A percentile compares a stretch with the other conserved stretches of the same genome.
These are phyloP conservation scores for Pisolithus albus DNA, from an alignment of 768 basidiomycete genomes.

Conservation along the genomic window DNA sequence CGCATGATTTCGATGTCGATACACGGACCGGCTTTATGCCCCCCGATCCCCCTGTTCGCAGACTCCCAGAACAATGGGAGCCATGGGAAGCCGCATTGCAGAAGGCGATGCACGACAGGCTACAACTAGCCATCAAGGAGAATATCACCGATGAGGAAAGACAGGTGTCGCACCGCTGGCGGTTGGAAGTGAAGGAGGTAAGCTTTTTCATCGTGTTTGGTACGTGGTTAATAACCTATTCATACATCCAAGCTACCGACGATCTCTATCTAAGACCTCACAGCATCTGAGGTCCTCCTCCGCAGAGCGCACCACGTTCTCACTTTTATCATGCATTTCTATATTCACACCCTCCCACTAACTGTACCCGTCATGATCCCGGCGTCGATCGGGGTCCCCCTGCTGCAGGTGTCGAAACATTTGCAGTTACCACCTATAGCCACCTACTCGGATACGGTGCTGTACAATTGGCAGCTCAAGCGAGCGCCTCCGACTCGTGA, in stretches of 20 bases:
- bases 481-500: slow-evolving; percentile 25
- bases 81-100: slow-evolving; percentile 65
- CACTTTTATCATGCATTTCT: slow-evolving; percentile 69
- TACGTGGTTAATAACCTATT: not conserved
- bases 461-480: slow-evolving; percentile 70
- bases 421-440: slow-evolving; percentile 82
- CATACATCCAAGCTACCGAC: slow-evolving; percentile 41
- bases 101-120: slow-evolving; percentile 36
- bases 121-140: slow-evolving; percentile 52
- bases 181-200: slow-evolving; percentile 45
- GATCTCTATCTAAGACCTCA: slow-evolving; percentile 40
- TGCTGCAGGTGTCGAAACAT: slow-evolving; percentile 59
- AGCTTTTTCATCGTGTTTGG: slow-evolving; percentile 11
- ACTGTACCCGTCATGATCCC: slow-evolving; percentile 58
- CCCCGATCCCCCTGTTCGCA: slow-evolving; percentile 56
- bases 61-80: slow-evolving; percentile 59
- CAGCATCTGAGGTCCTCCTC: slow-evolving; percentile 47
- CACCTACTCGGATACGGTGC: slow-evolving; percentile 87
- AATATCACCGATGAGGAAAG: slow-evolving; percentile 32
- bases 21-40: slow-evolving; percentile 90
- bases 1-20: slow-evolving; percentile 90
- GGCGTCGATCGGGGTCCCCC: slow-evolving; percentile 61
- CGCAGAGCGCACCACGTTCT: slow-evolving; percentile 71
- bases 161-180: slow-evolving; percentile 45
- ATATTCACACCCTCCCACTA: slow-evolving; percentile 58